Conservation (phyloP, 2,329 filamentous ascomycete species). For the Hypoxylon sp. region DNA sequence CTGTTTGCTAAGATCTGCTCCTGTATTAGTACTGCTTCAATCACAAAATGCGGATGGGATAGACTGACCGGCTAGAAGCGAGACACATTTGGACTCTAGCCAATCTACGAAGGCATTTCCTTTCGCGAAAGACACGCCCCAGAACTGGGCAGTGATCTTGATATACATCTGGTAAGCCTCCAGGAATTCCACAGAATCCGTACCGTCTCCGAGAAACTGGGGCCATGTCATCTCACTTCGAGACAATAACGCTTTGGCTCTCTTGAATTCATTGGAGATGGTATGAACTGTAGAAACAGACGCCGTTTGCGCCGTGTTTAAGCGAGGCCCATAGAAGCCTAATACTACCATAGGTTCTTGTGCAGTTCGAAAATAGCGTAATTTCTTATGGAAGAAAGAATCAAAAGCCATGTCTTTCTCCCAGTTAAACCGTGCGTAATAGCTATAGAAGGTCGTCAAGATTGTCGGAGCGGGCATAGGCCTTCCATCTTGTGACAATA, state of each 20-base stretch:
- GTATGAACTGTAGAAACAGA: slow-evolving; percentile 67
- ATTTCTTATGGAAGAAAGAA: slow-evolving; percentile 69
- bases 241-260: slow-evolving; percentile 61
- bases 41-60: slow-evolving; percentile 22
- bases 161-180: slow-evolving; percentile 67
- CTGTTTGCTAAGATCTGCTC: slow-evolving; percentile 67
- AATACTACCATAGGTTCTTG: slow-evolving; percentile 75
- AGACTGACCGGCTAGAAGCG: slow-evolving; percentile 69
- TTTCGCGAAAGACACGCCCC: slow-evolving; percentile 70
- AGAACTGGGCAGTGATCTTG: slow-evolving; percentile 75
- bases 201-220: slow-evolving; percentile 55
- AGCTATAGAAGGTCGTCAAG: slow-evolving; percentile 71
- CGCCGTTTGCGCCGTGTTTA: slow-evolving; percentile 71
- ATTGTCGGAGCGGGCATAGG: slow-evolving; percentile 65
- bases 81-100: slow-evolving; percentile 73
- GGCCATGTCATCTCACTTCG: slow-evolving; percentile 60
- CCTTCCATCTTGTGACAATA: slow-evolving; percentile 58
- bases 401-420: slow-evolving; percentile 68
- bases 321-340: slow-evolving; percentile 72
- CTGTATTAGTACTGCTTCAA: slow-evolving; percentile 25
- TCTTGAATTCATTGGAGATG: slow-evolving; percentile 66
- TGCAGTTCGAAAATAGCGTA: slow-evolving; percentile 67
- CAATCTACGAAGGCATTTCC: slow-evolving; percentile 72
- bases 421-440: slow-evolving; percentile 76
- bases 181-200: slow-evolving; percentile 65